These are phyloP conservation scores for Mortierella sp. DNA, from an alignment of 371 early-diverging fungal genomes.

Conservation along the genomic window DNA sequence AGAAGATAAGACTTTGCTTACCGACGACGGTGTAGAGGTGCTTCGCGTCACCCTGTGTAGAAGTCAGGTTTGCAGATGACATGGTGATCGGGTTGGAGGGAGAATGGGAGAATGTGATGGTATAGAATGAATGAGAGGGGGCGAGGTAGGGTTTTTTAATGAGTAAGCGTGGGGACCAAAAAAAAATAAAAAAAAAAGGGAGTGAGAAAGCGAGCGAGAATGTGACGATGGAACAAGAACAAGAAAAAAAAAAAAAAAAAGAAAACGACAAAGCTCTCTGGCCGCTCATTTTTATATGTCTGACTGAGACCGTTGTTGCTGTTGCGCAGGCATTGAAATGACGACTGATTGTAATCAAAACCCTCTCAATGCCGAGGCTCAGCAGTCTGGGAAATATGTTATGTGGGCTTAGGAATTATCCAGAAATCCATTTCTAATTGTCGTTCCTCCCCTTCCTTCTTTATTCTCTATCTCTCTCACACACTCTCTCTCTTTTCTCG, in stretches of 20 bases:
- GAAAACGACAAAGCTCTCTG: too few relatives aligned
- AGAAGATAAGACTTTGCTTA: conserved; percentile 4
- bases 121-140: background rate
- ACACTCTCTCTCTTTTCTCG: too few relatives aligned
- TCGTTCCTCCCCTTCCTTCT: background rate
- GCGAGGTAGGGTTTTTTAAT: background rate
- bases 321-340: too few relatives aligned
- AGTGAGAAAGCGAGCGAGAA: conserved; percentile 3
- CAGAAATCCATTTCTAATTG: background rate
- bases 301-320: too few relatives aligned
- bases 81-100: conserved; percentile 1
- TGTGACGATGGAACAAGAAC: conserved; percentile 4
- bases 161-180: background rate
- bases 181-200: too few relatives aligned
- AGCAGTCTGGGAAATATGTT: too few relatives aligned
- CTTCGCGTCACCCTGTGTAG: conserved; percentile 20
- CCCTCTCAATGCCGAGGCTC: too few relatives aligned
- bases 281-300: too few relatives aligned
- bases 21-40: conserved; percentile 49
- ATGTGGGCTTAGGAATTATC: too few relatives aligned
- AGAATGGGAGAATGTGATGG: background rate
- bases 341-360: too few relatives aligned
- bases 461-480: background rate
- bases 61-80: conserved; percentile 15
- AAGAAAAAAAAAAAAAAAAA: conserved; percentile 3